Evolutionary conservation across 345 rosid species (phyloP), one percentile per base, ranked within the genome.

Genomic region (Acer campestre): DNA sequence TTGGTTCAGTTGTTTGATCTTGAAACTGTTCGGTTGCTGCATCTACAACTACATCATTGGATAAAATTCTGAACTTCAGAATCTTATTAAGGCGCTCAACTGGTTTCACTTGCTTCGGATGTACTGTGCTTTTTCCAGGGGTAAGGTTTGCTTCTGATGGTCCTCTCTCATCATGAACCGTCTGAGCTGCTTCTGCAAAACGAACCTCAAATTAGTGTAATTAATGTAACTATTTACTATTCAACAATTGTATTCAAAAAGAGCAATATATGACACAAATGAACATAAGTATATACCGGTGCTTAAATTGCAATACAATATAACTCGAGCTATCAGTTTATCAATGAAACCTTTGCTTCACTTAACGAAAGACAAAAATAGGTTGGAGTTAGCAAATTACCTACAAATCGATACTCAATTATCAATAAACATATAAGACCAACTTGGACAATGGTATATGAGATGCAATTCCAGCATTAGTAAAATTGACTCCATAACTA

Each of bases 21-120:
- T 82, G 78, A 74, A 61, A 17, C 23, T 56, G 75, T 25, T 29
- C 72, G 27, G 44, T 67, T 40, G 79, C 42, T 67, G 76, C 77
- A 82, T 75, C 84, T 76, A 81, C 77, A 77, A 61, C 65, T 16
- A 85, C 87, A 17, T 59, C 82, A 48, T 87, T 90, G 3, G 76
- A 55, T 29, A 82, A 81, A 74, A 91, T 22, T 48, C 88, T 80
- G 59, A 87, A 87, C 88, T 87, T 87, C 2, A 91, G 86, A 79
- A 84, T 85, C 87, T 91, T 93, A 42, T 89, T 85, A 22, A 90
- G 86, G 46, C 73, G 67, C 3, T 89, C 88, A 67, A 86, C 83
- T 53, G 92, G 91, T 77, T 85, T 85, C 61, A 88, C 85, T 76
- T 81, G 82, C 86, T 88, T 86, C 49, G 88, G 77, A 67, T 82